These are phyloP conservation scores for Dactylellina cionopaga DNA, from an alignment of 2,329 filamentous ascomycete species.

Conservation along the genomic window DNA sequence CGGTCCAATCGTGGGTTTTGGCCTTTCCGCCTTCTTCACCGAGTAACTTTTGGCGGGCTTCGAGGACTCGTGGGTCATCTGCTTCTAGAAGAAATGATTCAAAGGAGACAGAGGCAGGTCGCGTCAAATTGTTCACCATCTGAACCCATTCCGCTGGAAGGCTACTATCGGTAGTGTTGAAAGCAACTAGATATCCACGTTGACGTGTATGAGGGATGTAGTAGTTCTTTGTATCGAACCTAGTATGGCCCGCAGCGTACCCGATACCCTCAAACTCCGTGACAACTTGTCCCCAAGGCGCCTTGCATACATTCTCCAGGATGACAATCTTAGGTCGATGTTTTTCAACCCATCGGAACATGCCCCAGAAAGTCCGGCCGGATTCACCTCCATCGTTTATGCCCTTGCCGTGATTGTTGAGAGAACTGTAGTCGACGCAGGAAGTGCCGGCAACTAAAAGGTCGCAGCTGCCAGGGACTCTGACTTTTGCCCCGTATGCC, in stretches of 20 bases:
- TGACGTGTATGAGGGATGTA: conserved; percentile 77
- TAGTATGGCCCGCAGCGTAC: conserved; percentile 66
- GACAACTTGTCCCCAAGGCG: conserved; percentile 70
- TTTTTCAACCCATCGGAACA: conserved; percentile 68
- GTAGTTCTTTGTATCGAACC: conserved; percentile 75
- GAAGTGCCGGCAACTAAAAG: conserved; percentile 77
- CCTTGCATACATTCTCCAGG: conserved; percentile 74
- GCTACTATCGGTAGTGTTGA: conserved; percentile 61
- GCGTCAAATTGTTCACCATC: conserved; percentile 64
- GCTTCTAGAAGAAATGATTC: conserved; percentile 70
- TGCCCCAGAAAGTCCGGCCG: conserved; percentile 71
- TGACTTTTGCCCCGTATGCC: conserved; percentile 70
- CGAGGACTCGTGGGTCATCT: conserved; percentile 67
- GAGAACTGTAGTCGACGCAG: conserved; percentile 76
- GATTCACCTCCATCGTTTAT: conserved; percentile 71
- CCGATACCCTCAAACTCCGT: conserved; percentile 64
- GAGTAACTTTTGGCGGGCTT: conserved; percentile 65
- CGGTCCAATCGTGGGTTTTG: conserved; percentile 65
- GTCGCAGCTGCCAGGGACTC: conserved; percentile 70
- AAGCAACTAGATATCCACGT: conserved; percentile 70
- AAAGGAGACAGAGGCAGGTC: conserved; percentile 66
- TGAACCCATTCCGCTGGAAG: conserved; percentile 63
- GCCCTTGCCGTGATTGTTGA: conserved; percentile 70
- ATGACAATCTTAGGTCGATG: conserved; percentile 73
- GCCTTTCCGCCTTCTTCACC: conserved; percentile 54